Evolutionary conservation across 2,329 filamentous ascomycete genomes (phyloP), one percentile per base, ranked within the genome.

Genomic region (Teratosphaeria pseudoeucalypti): DNA sequence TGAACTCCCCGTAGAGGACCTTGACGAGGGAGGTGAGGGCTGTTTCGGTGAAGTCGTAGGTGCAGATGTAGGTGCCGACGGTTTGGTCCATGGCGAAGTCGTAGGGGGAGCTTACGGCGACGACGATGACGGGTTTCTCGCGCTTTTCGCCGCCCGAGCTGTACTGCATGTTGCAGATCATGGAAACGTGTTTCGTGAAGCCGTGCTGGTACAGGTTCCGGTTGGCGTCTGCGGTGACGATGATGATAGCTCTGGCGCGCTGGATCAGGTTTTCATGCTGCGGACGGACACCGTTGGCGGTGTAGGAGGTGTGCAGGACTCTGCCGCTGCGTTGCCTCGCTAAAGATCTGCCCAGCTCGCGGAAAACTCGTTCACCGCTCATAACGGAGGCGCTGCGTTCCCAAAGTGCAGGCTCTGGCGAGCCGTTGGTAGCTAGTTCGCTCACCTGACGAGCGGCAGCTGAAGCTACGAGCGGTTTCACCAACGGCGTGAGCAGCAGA

Each of bases 1-100:
- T 75, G 29, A 85, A 72, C 62, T 95, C 89, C 10, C 92, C 92
- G 66, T 92, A 92, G 0, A 96, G 76, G 0, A 90, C 88, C 60
- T 90, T 86, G 19, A 95, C 90, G 4, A 96, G 77, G 1, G 91
- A 89, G 62, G 88, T 86, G 76, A 96, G 84, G 19, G 92, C 91
- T 7, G 89, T 92, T 67, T 96, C 92, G 0, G 92, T 96, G 69
- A 96, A 96, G 75, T 96, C 92, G 72, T 95, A 96, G 0, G 92
- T 96, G 77, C 92, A 96, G 49, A 97, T 82, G 68, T 96, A 96
- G 0, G 92, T 96, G 6, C 89, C 89, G 49, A 97, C 92, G 0
- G 85, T 85, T 64, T 88, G 87, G 69, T 97, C 92, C 82, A 92
- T 91, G 53, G 90, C 91, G 72, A 97, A 97, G 72, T 97, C 92